Evolutionary conservation across 192 early-diverging fungal species (phyloP).

Genomic region (Coemansia reversa): DNA sequence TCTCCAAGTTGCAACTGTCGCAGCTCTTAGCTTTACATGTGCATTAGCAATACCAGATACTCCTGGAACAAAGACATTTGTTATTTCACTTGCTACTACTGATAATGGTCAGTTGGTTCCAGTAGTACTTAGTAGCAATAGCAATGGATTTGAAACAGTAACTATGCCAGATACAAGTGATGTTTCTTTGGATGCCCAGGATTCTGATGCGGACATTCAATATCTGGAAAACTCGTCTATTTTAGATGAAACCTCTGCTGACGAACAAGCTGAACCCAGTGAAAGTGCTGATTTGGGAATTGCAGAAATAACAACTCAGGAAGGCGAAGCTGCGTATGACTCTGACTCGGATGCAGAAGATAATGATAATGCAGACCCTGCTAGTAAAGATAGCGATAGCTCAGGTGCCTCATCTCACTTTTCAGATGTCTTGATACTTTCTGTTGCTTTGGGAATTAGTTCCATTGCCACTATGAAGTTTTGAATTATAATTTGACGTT

Average conservation of each 20-base stretch:
- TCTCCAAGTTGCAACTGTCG: constrained; percentile 2
- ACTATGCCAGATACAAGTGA: neutral
- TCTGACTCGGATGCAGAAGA: constrained; percentile 28
- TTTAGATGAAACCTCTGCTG: neutral
- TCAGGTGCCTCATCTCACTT: constrained; percentile 4
- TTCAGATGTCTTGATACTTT: neutral
- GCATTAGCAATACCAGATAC: constrained; percentile 25
- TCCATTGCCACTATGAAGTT: neutral
- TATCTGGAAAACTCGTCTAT: neutral
- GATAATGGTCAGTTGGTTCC: constrained; percentile 36
- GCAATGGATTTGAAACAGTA: constrained; percentile 9
- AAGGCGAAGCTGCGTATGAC: constrained; percentile 20
- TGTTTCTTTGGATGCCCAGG: neutral
- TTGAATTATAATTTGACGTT: neutral
- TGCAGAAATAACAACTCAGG: neutral
- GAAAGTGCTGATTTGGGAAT: neutral
- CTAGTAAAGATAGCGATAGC: neutral
- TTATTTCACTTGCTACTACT: constrained; percentile 39
- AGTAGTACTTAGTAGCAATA: constrained; percentile 25
- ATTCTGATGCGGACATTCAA: neutral
- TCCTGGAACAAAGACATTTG: constrained; percentile 35
- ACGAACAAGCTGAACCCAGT: neutral
- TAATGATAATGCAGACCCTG: constrained; percentile 1
- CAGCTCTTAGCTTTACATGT: neutral
- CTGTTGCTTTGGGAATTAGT: neutral